Evolutionary conservation across 306 rosid genomes (phyloP), one percentile per base, ranked within the genome.

Genomic region (Mimosa bimucronata): DNA sequence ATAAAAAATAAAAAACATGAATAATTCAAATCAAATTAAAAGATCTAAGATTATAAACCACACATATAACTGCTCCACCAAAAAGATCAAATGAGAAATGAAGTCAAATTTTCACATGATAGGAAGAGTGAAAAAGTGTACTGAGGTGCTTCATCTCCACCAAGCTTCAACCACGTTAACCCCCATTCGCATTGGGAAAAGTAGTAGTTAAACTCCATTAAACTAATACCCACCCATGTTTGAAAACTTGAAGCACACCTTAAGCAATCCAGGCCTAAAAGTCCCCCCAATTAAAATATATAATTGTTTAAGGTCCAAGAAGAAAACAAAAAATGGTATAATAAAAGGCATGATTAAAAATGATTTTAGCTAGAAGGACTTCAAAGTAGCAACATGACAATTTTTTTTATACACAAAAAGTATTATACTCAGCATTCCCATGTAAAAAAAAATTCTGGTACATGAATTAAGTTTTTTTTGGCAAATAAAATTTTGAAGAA

Each of bases 221-320:
- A 80, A 83, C 88, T 73, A 85, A 82, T 66, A 85, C 87, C 88
- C 85, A 88, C 82, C 84, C 77, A 11, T 70, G 83, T 85, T 89
- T 37, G 71, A 66, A 85, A 88, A 84, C 82, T 83, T 72, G 40
- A 41, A 66, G 53, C 2, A 18, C 45, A 60, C 75, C 77, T 4
- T 15, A 44, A 50, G 45, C 62, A 34, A 25, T 23, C 65, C 65
- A 58, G 31, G 6, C 65, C 29, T 10, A 57, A 57, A 57, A 57
- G 65, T 58, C 28, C 31, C 31, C 16, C 65, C 15, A 55, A 9
- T 1, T 55, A 55, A n/a, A 55, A 55, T 8, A 55, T n/a, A 55
- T n/a, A 55, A 53, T 2, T 53, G 12, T 26, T 28, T 61, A 13
- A 28, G 67, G 38, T 61, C 40, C n/a, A 61, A 61, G 15, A 61